These are phyloP conservation scores for Trichodelitschia bisporula DNA, from an alignment of 495 filamentous ascomycete species.

Conservation along the genomic window DNA sequence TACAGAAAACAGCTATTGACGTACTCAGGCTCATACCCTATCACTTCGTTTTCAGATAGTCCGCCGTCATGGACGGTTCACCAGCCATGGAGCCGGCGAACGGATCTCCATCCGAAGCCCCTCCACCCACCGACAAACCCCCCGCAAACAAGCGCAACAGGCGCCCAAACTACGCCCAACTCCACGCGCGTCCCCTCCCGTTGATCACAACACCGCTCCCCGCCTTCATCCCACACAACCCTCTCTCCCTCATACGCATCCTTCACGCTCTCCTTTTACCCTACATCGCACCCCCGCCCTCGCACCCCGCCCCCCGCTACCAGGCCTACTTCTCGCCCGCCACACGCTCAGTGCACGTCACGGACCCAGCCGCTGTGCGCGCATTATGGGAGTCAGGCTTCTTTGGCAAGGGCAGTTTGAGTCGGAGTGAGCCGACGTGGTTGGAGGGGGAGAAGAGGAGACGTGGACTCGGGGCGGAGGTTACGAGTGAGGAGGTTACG, in stretches of 20 bases:
- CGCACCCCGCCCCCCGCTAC: constrained; percentile 37
- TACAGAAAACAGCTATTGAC: no score
- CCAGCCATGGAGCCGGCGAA: no score
- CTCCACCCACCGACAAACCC: no score
- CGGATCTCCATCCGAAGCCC: no score
- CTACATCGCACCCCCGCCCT: constrained; percentile 29
- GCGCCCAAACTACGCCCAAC: constrained; percentile 38
- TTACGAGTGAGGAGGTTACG: constrained; percentile 61
- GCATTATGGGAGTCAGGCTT: constrained; percentile 89
- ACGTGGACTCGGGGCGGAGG: constrained; percentile 31
- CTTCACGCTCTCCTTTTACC: constrained; percentile 2
- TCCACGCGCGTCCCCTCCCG: constrained; percentile 62
- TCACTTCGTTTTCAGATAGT: no score
- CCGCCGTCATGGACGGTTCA: no score
- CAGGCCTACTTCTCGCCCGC: constrained; percentile 50
- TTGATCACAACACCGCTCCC: constrained; percentile 62
- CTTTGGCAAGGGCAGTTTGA: constrained; percentile 81
- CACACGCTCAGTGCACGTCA: constrained; percentile 68
- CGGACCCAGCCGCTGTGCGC: constrained; percentile 43
- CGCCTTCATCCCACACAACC: constrained; percentile 74
- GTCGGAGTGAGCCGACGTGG: constrained; percentile 87
- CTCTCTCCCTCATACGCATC: constrained; percentile 61
- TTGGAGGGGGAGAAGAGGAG: constrained; percentile 54
- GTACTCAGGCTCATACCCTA: no score
- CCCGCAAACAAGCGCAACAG: no score